Conservation (phyloP, 768 basidiomycete species). For the Pulveroboletus sp. region DNA sequence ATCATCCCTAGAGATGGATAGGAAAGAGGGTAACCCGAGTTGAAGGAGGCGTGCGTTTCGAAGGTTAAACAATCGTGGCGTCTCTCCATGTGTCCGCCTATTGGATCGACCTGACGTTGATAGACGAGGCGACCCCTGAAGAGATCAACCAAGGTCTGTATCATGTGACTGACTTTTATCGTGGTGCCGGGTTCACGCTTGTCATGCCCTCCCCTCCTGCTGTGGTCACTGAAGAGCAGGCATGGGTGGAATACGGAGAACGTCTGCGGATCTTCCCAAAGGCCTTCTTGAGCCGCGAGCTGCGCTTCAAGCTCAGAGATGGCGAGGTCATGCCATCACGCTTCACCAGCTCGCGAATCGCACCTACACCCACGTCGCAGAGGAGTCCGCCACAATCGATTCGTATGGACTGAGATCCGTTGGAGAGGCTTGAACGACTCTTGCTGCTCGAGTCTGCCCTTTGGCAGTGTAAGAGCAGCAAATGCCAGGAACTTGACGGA, state of each 20-base stretch:
- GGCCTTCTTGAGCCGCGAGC: constrained; percentile 18
- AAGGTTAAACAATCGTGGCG: background rate
- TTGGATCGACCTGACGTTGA: constrained; percentile 18
- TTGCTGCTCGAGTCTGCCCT: constrained; percentile 18
- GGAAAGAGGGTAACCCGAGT: background rate
- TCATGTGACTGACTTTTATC: constrained; percentile 23
- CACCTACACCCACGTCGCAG: constrained; percentile 12
- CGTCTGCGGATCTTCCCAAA: constrained; percentile 25
- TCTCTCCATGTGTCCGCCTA: constrained; percentile 16
- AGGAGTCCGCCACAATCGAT: constrained; percentile 22
- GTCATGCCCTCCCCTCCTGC: constrained; percentile 12
- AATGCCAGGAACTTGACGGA: background rate
- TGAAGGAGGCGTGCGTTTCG: background rate
- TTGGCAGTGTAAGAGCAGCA: constrained; percentile 17
- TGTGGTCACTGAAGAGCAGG: background rate
- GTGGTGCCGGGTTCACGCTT: constrained; percentile 20
- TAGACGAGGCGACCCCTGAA: background rate
- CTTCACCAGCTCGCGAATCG: constrained; percentile 23
- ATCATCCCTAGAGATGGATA: background rate
- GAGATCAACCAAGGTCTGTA: constrained; percentile 18
- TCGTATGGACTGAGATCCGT: constrained; percentile 18
- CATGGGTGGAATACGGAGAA: constrained; percentile 18
- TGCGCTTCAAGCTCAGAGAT: constrained; percentile 13
- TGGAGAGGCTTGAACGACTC: constrained; percentile 23
- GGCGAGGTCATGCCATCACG: constrained; percentile 13